Evolutionary conservation across 106 monocot genomes (phyloP), one percentile per base, ranked within the genome.

Genomic region (Dendrobium catenatum): DNA sequence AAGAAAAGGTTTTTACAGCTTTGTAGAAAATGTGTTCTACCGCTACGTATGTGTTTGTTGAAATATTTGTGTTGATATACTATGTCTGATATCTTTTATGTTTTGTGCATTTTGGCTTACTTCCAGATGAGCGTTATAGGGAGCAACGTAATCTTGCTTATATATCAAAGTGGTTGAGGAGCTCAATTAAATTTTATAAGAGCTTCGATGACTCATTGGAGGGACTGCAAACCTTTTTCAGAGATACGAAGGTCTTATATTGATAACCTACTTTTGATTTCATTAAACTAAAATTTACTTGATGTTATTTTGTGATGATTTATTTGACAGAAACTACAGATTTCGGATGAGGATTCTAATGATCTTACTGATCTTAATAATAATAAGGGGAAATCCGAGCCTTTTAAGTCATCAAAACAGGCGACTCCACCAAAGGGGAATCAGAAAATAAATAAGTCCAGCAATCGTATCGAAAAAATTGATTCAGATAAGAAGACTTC

Each of bases 131-230:
- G 77, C 87, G 99, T 6, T 95, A 85, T 72, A 87, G 88, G 83
- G 93, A 95, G 68, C 93, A 93, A 31, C 67, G 93, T 31, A 99
- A 95, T 85, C 79, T 88, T 29, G 42, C 77, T 26, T 89, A 95
- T 70, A 84, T 99, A 73, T 95, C 99, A 18, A 99, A 91, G 79
- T 99, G 99, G 99, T 83, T 99, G 79, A 90, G 79, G 56, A 93
- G 85, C 64, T 93, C 99, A 70, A 91, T 99, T 64, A 95, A 90
- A 82, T 77, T 86, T 24, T 89, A 79, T 80, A 85, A 85, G 43
- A 89, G 72, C 80, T 95, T 99, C 85, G 84, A 93, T 68, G 80
- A 88, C 4, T 87, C 93, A 85, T 27, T 99, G 80, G 66, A 87
- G 43, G 93, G 83, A 59, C 79, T 99, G 8, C 84, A 55, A 75